Conservation (phyloP, 1,284 basidiomycete genomes). For the Chondrostereum purpureum region DNA sequence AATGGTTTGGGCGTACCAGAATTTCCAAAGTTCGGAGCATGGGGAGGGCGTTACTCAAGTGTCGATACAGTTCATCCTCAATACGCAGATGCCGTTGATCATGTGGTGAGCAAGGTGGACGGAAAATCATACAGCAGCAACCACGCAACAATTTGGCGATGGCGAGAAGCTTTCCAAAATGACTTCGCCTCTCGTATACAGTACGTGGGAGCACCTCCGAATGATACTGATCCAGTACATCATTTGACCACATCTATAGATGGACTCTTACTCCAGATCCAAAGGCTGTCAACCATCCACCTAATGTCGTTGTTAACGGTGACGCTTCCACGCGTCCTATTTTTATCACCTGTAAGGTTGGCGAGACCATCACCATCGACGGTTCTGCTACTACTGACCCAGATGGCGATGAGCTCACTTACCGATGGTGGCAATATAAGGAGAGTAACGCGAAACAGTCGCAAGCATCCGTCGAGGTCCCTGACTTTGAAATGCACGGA, state of each 20-base stretch:
- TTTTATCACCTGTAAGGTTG: background rate
- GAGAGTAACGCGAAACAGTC: constrained; percentile 5
- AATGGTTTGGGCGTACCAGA: constrained; percentile 4
- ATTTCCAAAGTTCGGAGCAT: constrained; percentile 1
- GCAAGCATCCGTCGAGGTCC: background rate
- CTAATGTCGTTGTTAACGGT: constrained; percentile 5
- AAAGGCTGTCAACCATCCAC: constrained; percentile 4
- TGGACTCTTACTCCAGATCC: constrained; percentile 5
- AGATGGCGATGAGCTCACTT: constrained; percentile 5
- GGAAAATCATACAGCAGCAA: constrained; percentile 2
- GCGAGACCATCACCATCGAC: constrained; percentile 2
- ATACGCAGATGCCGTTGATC: constrained; percentile 5
- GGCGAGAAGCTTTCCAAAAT: constrained; percentile 8
- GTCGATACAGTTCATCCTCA: background rate
- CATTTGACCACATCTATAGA: background rate
- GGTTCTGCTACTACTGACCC: constrained; percentile 4
- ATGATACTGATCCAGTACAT: background rate
- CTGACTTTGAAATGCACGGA: background rate
- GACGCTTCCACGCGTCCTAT: background rate
- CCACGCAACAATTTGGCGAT: constrained; percentile 9
- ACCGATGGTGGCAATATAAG: constrained; percentile 5
- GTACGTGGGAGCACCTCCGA: background rate
- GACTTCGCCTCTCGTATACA: constrained; percentile 9
- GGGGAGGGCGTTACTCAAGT: constrained; percentile 5
- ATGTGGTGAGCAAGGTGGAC: constrained; percentile 3